Conservation (phyloP, 306 rosid genomes). For the Pueraria montana region DNA sequence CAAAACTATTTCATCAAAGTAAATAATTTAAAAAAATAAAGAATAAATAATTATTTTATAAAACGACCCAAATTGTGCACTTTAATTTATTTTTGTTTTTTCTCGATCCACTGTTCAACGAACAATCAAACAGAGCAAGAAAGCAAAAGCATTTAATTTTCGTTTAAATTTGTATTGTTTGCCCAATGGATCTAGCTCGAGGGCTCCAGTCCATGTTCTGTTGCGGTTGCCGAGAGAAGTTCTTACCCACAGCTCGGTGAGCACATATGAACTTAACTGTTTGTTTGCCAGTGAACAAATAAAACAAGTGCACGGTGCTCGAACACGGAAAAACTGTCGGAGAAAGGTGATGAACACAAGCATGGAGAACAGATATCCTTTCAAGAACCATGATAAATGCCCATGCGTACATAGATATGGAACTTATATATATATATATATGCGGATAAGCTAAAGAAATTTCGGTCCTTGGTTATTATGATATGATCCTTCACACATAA, state of each 20-base stretch:
- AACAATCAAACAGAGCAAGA: too few species aligned
- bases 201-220: background rate
- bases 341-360: constrained; percentile 53
- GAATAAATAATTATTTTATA: too few species aligned
- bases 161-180: background rate
- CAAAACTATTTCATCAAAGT: too few species aligned
- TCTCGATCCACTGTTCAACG: background rate
- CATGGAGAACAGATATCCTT: constrained; percentile 42
- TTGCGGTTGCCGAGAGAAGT: constrained; percentile 31
- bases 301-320: constrained; percentile 46
- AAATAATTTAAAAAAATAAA: too few species aligned
- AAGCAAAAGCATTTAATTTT: background rate
- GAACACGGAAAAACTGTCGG: constrained; percentile 60
- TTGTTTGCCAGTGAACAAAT: constrained; percentile 29
- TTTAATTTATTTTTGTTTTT: background rate
- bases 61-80: background rate
- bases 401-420: constrained; percentile 43
- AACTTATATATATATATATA: background rate
- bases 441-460: constrained; percentile 15
- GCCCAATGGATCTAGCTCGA: background rate
- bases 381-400: constrained; percentile 26
- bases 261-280: background rate
- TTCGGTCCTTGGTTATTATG: too few species aligned
- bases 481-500: too few species aligned
- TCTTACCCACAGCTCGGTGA: constrained; percentile 47